Percentiles rank a stretch among this genome's conserved stretches.
These are phyloP conservation scores for Talaromyces sp. DNA, from an alignment of 2,329 filamentous ascomycete species.

Conservation along the genomic window DNA sequence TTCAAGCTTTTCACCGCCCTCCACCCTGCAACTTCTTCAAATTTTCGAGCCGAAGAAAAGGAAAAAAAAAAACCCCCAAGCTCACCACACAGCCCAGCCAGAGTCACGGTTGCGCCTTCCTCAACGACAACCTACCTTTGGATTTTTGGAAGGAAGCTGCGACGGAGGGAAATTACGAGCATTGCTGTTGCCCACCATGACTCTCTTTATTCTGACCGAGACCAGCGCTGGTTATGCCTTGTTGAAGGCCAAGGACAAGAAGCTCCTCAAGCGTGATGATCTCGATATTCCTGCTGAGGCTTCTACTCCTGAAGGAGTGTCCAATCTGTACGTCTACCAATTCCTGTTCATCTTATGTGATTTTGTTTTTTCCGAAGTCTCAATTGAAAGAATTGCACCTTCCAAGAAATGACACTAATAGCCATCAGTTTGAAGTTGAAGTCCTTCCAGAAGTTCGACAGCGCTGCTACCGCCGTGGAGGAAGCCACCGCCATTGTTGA, in stretches of 20 bases:
- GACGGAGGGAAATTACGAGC: slow-evolving; percentile 23
- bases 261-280: slow-evolving; percentile 85
- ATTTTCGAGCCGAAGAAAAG: slow-evolving; percentile 19
- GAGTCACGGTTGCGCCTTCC: slow-evolving; percentile 25
- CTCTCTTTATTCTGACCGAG: slow-evolving; percentile 89
- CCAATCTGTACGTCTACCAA: slow-evolving; percentile 67
- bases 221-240: slow-evolving; percentile 96
- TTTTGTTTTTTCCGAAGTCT: neutral
- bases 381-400: neutral
- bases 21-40: slow-evolving; percentile 15
- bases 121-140: slow-evolving; percentile 17
- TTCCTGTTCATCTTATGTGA: neutral
- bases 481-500: slow-evolving; percentile 86
- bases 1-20: slow-evolving; percentile 30
- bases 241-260: slow-evolving; percentile 98
- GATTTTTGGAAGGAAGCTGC: slow-evolving; percentile 20
- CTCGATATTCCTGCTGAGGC: slow-evolving; percentile 72
- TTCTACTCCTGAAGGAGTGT: slow-evolving; percentile 76
- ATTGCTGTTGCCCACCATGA: slow-evolving; percentile 58
- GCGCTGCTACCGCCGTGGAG: slow-evolving; percentile 81
- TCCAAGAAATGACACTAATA: slow-evolving; percentile 18
- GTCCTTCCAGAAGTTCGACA: slow-evolving; percentile 96
- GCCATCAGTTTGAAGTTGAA: slow-evolving; percentile 78
- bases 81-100: slow-evolving; percentile 27
- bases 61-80: slow-evolving; percentile 27